phyloP scores from a whole-genome alignment of 768 basidiomycete species.

The Tricholoma saponaceum region DNA sequence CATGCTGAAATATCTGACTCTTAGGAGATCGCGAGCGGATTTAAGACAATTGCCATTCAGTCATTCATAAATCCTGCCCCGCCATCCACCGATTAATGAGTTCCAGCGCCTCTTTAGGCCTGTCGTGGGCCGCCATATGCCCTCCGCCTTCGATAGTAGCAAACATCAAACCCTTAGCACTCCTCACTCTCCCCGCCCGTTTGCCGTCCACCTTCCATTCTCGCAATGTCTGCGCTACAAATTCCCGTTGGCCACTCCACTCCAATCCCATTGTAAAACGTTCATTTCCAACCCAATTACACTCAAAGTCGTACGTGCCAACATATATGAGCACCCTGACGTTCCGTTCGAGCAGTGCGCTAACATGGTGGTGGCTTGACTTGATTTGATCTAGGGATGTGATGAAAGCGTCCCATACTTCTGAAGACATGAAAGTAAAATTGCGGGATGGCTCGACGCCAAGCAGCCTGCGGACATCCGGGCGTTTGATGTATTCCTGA shows the following conservation, averaged over 20 bases:
- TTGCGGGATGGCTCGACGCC: slow-evolving; percentile 50
- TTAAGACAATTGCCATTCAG: no score
- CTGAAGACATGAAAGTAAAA: slow-evolving; percentile 42
- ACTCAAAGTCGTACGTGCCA: slow-evolving; percentile 70
- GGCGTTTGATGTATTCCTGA: slow-evolving; percentile 54
- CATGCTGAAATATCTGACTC: no score
- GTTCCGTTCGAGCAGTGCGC: slow-evolving; percentile 66
- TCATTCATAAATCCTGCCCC: not conserved
- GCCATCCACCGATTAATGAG: slow-evolving; percentile 53
- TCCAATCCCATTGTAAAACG: slow-evolving; percentile 66
- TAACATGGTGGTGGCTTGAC: slow-evolving; percentile 45
- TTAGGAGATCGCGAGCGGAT: no score
- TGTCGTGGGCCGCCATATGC: slow-evolving; percentile 68
- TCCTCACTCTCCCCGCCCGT: slow-evolving; percentile 34
- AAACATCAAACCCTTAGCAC: slow-evolving; percentile 53
- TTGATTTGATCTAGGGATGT: no score
- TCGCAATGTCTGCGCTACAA: slow-evolving; percentile 35
- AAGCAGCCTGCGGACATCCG: slow-evolving; percentile 46
- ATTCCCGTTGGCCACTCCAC: slow-evolving; percentile 60
- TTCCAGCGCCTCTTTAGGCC: slow-evolving; percentile 51
- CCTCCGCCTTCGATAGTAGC: slow-evolving; percentile 64
- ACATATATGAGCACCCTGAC: slow-evolving; percentile 68
- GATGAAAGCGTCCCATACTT: slow-evolving; percentile 36
- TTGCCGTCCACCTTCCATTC: slow-evolving; percentile 58
- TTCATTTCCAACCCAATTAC: slow-evolving; percentile 74